phyloP scores from a whole-genome alignment of 352 stramenopile species.

The Phytophthora colocasiae region DNA sequence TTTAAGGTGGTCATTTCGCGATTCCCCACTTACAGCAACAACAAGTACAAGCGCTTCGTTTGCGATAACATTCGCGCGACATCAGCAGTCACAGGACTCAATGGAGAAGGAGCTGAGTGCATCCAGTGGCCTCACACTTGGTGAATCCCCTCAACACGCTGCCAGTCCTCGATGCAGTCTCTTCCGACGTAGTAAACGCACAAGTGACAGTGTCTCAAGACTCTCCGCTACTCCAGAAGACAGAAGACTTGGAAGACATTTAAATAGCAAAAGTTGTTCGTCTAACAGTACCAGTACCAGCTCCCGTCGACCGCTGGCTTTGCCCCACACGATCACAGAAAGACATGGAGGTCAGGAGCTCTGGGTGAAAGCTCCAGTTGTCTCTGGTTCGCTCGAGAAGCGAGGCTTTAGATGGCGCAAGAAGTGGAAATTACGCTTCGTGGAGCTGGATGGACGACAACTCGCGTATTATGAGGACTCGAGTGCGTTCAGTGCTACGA shows the following conservation, averaged over 20 bases:
- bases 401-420: constrained; percentile 80
- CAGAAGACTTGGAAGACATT: constrained; percentile 6
- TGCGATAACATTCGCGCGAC: constrained; percentile 19
- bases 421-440: constrained; percentile 78
- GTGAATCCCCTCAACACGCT: constrained; percentile 27
- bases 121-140: constrained; percentile 32
- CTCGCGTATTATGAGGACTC: constrained; percentile 72
- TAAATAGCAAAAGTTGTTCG: constrained; percentile 8
- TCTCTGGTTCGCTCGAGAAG: constrained; percentile 77
- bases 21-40: constrained; percentile 18
- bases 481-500: constrained; percentile 21
- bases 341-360: constrained; percentile 69
- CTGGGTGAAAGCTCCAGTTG: constrained; percentile 78
- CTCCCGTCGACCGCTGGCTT: constrained; percentile 20
- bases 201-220: constrained; percentile 15
- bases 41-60: constrained; percentile 2
- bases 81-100: constrained; percentile 16
- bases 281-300: constrained; percentile 10
- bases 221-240: constrained; percentile 11
- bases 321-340: constrained; percentile 85
- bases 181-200: constrained; percentile 29
- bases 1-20: constrained; percentile 18
- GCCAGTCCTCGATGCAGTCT: constrained; percentile 29
- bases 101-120: constrained; percentile 41
- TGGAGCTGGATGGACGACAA: constrained; percentile 76